Evolutionary conservation across 345 rosid genomes (phyloP).

Genomic region (Hirschfeldia incana): DNA sequence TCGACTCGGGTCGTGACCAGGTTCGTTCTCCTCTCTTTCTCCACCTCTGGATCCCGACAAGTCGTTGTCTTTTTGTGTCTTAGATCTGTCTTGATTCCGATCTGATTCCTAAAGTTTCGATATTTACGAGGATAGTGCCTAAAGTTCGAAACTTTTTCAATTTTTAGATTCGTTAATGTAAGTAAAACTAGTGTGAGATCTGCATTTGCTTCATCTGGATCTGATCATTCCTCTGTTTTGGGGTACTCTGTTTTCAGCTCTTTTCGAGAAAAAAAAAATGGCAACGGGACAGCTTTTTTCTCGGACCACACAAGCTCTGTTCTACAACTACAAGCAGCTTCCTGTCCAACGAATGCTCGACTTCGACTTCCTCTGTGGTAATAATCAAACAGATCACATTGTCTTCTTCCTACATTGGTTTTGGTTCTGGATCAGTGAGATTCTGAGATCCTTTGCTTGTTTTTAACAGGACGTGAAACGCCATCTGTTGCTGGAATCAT

Average conservation of each 20-base stretch:
- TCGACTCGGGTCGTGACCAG: slow-evolving; percentile 22
- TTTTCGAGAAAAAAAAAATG: slow-evolving; percentile 38
- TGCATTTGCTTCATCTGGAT: slow-evolving; percentile 20
- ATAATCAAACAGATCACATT: not conserved
- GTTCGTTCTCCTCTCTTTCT: slow-evolving; percentile 1
- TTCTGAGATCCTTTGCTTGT: not conserved
- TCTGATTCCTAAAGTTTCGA: slow-evolving; percentile 35
- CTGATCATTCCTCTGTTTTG: not conserved
- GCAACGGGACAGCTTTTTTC: slow-evolving; percentile 97
- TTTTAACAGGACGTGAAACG: slow-evolving; percentile 72
- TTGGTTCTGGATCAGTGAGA: not conserved
- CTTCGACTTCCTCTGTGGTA: slow-evolving; percentile 97
- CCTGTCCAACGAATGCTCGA: slow-evolving; percentile 99
- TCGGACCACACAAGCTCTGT: slow-evolving; percentile 81
- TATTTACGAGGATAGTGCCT: slow-evolving; percentile 31
- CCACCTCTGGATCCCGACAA: not conserved
- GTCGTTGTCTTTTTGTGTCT: not conserved
- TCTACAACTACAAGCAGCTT: slow-evolving; percentile 95
- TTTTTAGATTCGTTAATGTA: slow-evolving; percentile 15
- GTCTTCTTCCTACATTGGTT: not conserved
- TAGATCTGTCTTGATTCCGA: slow-evolving; percentile 32
- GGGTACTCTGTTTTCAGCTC: slow-evolving; percentile 42
- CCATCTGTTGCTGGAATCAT: slow-evolving; percentile 98
- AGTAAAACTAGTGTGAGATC: not conserved
- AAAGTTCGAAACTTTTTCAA: not conserved